A percentile compares a stretch with the other conserved stretches of the same genome.
phyloP scores from a whole-genome alignment of 345 rosid genomes.

The Bruguiera sexangula region DNA sequence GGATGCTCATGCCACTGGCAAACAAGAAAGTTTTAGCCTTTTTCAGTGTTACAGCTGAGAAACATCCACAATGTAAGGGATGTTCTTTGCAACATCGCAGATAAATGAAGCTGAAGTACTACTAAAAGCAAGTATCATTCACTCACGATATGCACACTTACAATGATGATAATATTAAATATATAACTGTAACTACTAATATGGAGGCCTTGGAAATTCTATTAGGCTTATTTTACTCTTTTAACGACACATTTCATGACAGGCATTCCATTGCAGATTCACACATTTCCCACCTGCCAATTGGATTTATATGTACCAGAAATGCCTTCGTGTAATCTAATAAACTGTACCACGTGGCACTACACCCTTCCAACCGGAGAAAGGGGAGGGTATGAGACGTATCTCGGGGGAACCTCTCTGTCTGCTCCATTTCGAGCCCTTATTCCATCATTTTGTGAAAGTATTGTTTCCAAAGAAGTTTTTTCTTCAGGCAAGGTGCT shows the following conservation, averaged over 20 bases:
- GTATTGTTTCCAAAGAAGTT: conserved; percentile 13
- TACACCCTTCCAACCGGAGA: conserved; percentile 81
- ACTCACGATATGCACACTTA: conserved; percentile 36
- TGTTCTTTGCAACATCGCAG: background rate
- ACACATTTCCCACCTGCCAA: conserved; percentile 12
- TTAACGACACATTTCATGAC: background rate
- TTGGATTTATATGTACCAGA: conserved; percentile 18
- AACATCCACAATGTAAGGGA: background rate
- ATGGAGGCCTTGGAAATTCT: conserved; percentile 4
- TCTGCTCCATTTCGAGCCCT: conserved; percentile 32
- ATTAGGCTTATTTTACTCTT: conserved; percentile 11
- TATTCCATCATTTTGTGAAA: conserved; percentile 14
- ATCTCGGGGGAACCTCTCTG: conserved; percentile 50
- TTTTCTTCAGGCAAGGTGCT: conserved; percentile 13
- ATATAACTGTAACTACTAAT: conserved; percentile 9
- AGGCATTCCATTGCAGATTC: conserved; percentile 12
- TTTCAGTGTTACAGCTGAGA: too few species aligned
- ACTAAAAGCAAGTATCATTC: conserved; percentile 5
- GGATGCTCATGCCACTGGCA: too few species aligned
- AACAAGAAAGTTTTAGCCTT: too few species aligned
- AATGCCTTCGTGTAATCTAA: conserved; percentile 17
- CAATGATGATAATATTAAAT: conserved; percentile 19
- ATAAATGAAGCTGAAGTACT: background rate
- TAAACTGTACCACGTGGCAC: conserved; percentile 16
- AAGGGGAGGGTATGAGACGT: conserved; percentile 55